Evolutionary conservation across 345 rosid species (phyloP).

Genomic region (Ceriops decandra): DNA sequence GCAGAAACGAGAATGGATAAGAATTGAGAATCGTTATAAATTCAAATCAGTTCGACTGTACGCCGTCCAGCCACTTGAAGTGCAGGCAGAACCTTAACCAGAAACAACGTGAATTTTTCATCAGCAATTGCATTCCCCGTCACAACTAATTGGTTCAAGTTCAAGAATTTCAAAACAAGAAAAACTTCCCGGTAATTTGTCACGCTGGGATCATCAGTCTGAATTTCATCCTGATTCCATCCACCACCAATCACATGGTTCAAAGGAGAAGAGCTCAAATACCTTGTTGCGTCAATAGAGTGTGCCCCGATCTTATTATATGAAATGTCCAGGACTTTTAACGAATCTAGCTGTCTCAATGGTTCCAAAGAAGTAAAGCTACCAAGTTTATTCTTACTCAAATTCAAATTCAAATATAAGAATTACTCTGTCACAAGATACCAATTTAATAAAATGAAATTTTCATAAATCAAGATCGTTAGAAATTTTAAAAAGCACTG

Average conservation of each 20-base stretch:
- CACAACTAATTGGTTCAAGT: constrained; percentile 61
- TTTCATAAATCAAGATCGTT: background rate
- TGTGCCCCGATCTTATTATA: constrained; percentile 82
- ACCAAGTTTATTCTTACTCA: constrained; percentile 68
- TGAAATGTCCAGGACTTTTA: constrained; percentile 71
- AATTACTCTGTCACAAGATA: constrained; percentile 46
- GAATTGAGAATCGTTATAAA: background rate
- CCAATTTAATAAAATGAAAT: background rate
- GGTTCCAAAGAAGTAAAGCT: constrained; percentile 72
- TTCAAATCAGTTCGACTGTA: no score
- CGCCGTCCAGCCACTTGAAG: no score
- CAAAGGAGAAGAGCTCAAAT: constrained; percentile 65
- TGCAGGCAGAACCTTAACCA: no score
- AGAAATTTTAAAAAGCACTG: no score
- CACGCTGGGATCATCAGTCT: constrained; percentile 21
- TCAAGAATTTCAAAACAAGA: constrained; percentile 48
- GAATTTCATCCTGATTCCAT: constrained; percentile 36
- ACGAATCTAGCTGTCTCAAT: constrained; percentile 52
- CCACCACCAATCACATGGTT: constrained; percentile 50
- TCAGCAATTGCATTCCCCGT: constrained; percentile 55
- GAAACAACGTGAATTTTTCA: constrained; percentile 43
- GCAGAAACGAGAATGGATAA: background rate
- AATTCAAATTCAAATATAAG: constrained; percentile 55
- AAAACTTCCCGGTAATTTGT: constrained; percentile 67
- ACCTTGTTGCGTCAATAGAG: constrained; percentile 74